Evolutionary conservation across 352 stramenopile genomes (phyloP), one percentile per base, ranked within the genome.

Genomic region (Blastocystis sp.): DNA sequence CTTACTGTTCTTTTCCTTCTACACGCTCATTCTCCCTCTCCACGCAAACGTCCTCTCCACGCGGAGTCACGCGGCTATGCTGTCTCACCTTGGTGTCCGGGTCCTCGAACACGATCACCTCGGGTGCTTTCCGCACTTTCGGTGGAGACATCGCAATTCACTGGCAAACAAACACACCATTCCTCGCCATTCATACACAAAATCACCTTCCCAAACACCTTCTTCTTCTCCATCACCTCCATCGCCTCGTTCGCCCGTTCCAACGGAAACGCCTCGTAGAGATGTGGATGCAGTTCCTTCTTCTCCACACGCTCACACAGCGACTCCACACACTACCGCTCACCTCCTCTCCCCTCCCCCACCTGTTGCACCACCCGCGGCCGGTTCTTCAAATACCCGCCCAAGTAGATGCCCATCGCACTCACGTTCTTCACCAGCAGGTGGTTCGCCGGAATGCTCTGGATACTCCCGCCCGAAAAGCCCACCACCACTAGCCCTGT

Each of bases 371-470:
- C 66, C 9, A 53, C 21, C 4, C 21, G n/a, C 19, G 66, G 66
- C 19, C 34, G n/a, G 19, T 77, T 77, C 66, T 77, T 77, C 38
- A 77, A 77, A 0, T 77, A 77, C 21, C 66, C 66, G 53, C 66
- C 66, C n/a, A 77, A 60, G 60, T 77, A 77, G n/a, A 77, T 41
- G 53, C 66, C 66, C 2, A 77, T 7, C 34, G 52, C 66, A 60
- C 66, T 77, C 9, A 53, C 34, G 45, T 77, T 77, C 66, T 77
- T 77, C 0, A 77, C 66, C n/a, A 77, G 45, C 19, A 77, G 41
- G 52, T 77, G 66, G 34, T 77, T 77, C 38, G 66, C 66, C 21
- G 66, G 66, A 60, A 77, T 77, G 2, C 34, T 34, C 52, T 77
- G n/a, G 34, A 77, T 77, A 0, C 38, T 60, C 7, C 66, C 66